Base-by-base conservation (phyloP, 306 rosid species). In the Begonia loranthoides region DNA sequence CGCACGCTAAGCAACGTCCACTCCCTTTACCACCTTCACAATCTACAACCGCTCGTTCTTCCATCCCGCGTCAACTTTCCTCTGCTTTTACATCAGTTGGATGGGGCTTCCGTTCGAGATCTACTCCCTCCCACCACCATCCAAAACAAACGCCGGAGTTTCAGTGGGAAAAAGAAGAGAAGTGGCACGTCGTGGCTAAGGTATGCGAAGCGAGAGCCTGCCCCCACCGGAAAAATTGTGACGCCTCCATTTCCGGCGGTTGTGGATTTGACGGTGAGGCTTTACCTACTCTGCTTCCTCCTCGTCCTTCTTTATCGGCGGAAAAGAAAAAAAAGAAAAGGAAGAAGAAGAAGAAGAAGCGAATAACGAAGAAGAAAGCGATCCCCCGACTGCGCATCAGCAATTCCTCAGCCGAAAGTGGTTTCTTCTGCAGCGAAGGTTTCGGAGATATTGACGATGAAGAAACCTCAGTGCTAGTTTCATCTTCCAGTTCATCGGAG, bases 401-500 rank as follows among this genome's bases (percentile, higher is more conserved):
- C 74, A 71, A 76, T 4, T 80, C 88, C 24, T 76, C 84, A 1
- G 66, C 63, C 2, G 81, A 80, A 33, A 76, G 81, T 17, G 80
- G 74, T n/a, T 43, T 68, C n/a, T 80, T 68, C 61, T 66, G 73
- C 63, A 71, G 75, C 59, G 76, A 70, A n/a, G 63, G 63, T 7
- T 33, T 38, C 34, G 63, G 51, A 1, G 65, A 63, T 44, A n/a
- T 41, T 3, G 71, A 64, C 45, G 68, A 45, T 14, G 86, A 66
- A 58, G 86, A 77, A 67, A 81, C 72, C 5, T 79, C 74, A 59
- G 74, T 81, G 28, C 74, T 81, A 14, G 72, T 81, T 13, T 74
- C 84, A 4, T 66, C 81, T 40, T 75, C 85, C 43, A 62, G 73
- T 0, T 71, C 68, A 9, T 56, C 63, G 22, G 66, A 51, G 24